phyloP scores from a whole-genome alignment of 2,329 filamentous ascomycete genomes.

The Akanthomyces lecanii region DNA sequence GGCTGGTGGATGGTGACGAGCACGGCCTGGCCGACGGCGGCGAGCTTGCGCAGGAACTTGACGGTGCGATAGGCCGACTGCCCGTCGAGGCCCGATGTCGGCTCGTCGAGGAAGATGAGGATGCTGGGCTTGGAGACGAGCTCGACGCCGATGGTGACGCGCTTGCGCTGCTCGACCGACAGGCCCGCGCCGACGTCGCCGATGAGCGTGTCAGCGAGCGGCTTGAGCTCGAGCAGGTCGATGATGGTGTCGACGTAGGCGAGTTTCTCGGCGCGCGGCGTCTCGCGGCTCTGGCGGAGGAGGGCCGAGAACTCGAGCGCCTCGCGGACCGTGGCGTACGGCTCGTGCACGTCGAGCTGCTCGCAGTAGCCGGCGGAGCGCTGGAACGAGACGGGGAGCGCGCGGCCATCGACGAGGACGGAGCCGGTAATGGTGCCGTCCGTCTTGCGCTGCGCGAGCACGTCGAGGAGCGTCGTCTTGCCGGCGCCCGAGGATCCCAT shows the following conservation, averaged over 20 bases:
- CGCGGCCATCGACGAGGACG: constrained; percentile 71
- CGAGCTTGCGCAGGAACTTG: constrained; percentile 62
- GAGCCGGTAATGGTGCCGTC: constrained; percentile 72
- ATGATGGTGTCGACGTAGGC: constrained; percentile 76
- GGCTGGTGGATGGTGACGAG: constrained; percentile 69
- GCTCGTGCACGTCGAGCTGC: constrained; percentile 74
- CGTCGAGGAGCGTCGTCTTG: constrained; percentile 81
- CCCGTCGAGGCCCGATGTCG: constrained; percentile 63
- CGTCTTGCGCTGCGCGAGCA: constrained; percentile 73
- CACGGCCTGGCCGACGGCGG: constrained; percentile 62
- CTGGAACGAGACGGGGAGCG: constrained; percentile 69
- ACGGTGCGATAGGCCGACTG: constrained; percentile 63
- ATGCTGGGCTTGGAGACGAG: constrained; percentile 57
- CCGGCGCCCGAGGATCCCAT: constrained; percentile 80
- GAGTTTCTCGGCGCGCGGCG: constrained; percentile 63
- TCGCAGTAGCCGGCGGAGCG: constrained; percentile 76
- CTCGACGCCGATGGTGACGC: constrained; percentile 58
- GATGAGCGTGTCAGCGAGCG: constrained; percentile 46
- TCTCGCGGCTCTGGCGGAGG: constrained; percentile 64
- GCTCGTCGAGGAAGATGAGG: constrained; percentile 59
- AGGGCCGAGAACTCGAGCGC: constrained; percentile 71
- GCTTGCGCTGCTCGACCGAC: constrained; percentile 50
- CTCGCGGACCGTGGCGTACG: constrained; percentile 70
- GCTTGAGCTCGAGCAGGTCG: constrained; percentile 51
- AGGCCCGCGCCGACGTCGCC: constrained; percentile 48